Percentiles rank a stretch among this genome's conserved stretches.
Conservation (phyloP, 2,329 filamentous ascomycete species). For the Colletotrichum eleusines region DNA sequence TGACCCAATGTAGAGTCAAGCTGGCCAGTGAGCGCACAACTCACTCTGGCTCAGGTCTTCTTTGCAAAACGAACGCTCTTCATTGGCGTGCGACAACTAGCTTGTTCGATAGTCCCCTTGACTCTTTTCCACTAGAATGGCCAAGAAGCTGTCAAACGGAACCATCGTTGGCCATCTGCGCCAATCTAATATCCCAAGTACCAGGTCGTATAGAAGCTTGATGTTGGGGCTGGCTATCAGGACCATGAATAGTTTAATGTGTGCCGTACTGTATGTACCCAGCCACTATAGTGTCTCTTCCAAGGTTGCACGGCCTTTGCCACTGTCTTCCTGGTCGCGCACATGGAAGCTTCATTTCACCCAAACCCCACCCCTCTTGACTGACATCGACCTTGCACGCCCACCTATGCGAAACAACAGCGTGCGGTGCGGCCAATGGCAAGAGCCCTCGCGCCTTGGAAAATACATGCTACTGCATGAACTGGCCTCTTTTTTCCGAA, state of each 20-base stretch:
- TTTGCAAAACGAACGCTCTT: neutral
- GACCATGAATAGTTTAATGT: neutral
- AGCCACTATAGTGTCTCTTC: slow-evolving; percentile 5
- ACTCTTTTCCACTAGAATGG: slow-evolving; percentile 11
- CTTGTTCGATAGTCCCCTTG: slow-evolving; percentile 25
- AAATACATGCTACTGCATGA: slow-evolving; percentile 38
- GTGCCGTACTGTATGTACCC: neutral
- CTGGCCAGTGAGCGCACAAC: slow-evolving; percentile 10
- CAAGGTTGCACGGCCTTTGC: slow-evolving; percentile 35
- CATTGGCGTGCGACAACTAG: slow-evolving; percentile 15
- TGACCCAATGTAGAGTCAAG: neutral
- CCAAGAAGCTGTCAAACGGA: slow-evolving; percentile 7
- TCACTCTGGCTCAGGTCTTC: neutral
- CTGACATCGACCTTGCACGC: too few species aligned
- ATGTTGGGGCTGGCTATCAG: slow-evolving; percentile 1
- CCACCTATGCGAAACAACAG: slow-evolving; percentile 37
- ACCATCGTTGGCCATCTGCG: neutral
- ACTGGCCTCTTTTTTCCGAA: slow-evolving; percentile 15
- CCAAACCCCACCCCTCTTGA: too few species aligned
- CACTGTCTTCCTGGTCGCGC: slow-evolving; percentile 36
- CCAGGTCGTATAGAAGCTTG: neutral
- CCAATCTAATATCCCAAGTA: neutral
- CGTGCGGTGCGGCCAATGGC: slow-evolving; percentile 28
- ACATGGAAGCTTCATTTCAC: slow-evolving; percentile 40
- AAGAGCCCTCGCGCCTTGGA: slow-evolving; percentile 26